Percentiles rank a stretch among this genome's conserved stretches.
These are phyloP conservation scores for Pseudotsuga menziesii DNA, from an alignment of 75 land plant species.

Conservation along the genomic window DNA sequence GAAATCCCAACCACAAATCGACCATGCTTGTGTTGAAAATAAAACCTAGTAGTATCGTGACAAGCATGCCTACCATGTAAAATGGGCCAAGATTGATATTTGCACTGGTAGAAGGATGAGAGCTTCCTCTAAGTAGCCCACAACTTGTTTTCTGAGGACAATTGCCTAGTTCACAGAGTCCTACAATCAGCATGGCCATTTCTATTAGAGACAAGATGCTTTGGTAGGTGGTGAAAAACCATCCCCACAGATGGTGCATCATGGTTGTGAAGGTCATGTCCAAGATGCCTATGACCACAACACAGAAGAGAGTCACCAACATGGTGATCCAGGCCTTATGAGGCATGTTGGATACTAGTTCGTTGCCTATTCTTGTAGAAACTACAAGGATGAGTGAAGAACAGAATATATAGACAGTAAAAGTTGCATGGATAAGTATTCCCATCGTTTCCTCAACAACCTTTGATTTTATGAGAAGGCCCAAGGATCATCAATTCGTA, in stretches of 20 bases:
- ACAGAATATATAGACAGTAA: slow-evolving; percentile 61
- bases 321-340: slow-evolving; percentile 21
- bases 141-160: slow-evolving; percentile 76
- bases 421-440: slow-evolving; percentile 67
- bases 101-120: slow-evolving; percentile 50
- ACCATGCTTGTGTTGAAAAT: slow-evolving; percentile 37
- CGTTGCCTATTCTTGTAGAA: slow-evolving; percentile 72
- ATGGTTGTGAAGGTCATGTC: slow-evolving; percentile 42
- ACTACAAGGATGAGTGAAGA: slow-evolving; percentile 58
- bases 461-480: slow-evolving; percentile 38
- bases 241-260: slow-evolving; percentile 50
- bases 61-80: slow-evolving; percentile 71
- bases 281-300: slow-evolving; percentile 33
- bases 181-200: slow-evolving; percentile 59
- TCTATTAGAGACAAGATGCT: slow-evolving; percentile 44
- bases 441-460: slow-evolving; percentile 76
- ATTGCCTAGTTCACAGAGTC: slow-evolving; percentile 78
- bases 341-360: slow-evolving; percentile 59
- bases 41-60: slow-evolving; percentile 51
- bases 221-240: slow-evolving; percentile 41
- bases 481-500: slow-evolving; percentile 77
- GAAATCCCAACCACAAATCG: slow-evolving; percentile 72
- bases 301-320: slow-evolving; percentile 29
- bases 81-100: slow-evolving; percentile 63
- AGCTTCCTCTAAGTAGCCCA: slow-evolving; percentile 64